These are phyloP conservation scores for Paraconiothyrium brasiliense DNA, from an alignment of 2,329 filamentous ascomycete genomes.

Conservation along the genomic window DNA sequence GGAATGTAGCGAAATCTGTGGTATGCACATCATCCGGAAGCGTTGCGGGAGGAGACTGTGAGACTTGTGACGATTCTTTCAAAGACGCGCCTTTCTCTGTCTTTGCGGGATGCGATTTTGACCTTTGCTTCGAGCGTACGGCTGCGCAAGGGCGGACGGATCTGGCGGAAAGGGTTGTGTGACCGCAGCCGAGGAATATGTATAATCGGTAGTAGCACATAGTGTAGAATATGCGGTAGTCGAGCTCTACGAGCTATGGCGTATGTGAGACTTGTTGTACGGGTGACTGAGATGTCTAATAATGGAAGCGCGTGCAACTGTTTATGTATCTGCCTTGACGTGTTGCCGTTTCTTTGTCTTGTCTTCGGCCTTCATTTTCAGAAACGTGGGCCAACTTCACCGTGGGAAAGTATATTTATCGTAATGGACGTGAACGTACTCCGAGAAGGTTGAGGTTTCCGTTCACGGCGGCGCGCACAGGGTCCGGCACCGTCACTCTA, in stretches of 20 bases:
- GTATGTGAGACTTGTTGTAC: not conserved
- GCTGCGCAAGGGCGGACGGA: conserved; percentile 49
- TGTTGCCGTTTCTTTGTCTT: conserved; percentile 4
- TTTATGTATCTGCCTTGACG: not conserved
- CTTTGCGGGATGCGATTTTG: not conserved
- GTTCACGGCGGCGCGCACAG: conserved; percentile 1
- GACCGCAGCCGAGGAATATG: conserved; percentile 55
- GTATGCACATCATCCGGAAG: not conserved
- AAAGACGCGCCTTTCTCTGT: not conserved
- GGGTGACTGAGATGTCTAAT: not conserved
- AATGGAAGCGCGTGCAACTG: not conserved
- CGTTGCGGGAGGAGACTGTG: not conserved
- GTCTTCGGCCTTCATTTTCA: not conserved
- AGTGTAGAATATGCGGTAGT: not conserved
- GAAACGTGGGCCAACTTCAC: not conserved
- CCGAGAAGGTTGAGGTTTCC: not conserved
- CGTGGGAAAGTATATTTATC: not conserved
- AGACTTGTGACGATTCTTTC: not conserved
- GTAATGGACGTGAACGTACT: not conserved
- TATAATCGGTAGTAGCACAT: conserved; percentile 57
- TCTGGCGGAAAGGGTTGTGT: conserved; percentile 45
- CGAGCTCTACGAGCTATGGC: not conserved
- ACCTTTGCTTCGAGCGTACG: conserved; percentile 15
- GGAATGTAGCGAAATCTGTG: not conserved
- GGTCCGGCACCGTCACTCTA: not conserved